These are phyloP conservation scores for Ogataea paraovalis DNA, from an alignment of 805 yeast species.

Conservation along the genomic window DNA sequence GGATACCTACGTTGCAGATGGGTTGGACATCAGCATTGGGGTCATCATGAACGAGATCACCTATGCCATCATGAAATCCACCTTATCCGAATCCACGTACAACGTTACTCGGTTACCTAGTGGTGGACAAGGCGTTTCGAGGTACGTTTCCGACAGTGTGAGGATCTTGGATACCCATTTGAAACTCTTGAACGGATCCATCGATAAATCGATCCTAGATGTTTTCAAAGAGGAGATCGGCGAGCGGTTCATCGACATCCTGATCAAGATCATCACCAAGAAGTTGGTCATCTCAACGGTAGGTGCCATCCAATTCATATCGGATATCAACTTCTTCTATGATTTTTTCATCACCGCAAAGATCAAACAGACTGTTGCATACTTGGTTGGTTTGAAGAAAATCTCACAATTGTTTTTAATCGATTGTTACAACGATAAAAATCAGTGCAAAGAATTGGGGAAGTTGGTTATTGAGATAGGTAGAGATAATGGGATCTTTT, in stretches of 20 bases:
- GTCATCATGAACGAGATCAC: constrained; percentile 75
- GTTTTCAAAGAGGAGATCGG: constrained; percentile 95
- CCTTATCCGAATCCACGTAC: constrained; percentile 45
- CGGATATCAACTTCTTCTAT: constrained; percentile 77
- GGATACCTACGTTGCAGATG: constrained; percentile 89
- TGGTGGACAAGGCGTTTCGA: constrained; percentile 38
- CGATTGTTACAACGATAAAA: constrained; percentile 43
- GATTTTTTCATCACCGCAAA: constrained; percentile 61
- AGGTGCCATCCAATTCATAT: constrained; percentile 80
- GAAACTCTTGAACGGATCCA: constrained; percentile 67
- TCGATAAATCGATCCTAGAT: constrained; percentile 84
- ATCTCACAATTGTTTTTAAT: constrained; percentile 83
- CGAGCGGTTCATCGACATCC: constrained; percentile 69
- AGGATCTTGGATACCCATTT: constrained; percentile 67
- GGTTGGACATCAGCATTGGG: constrained; percentile 87
- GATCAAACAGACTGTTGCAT: constrained; percentile 67
- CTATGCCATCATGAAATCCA: constrained; percentile 19
- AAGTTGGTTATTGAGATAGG: constrained; percentile 76
- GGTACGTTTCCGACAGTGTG: constrained; percentile 63
- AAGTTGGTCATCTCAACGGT: constrained; percentile 63
- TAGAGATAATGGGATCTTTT: constrained; percentile 82
- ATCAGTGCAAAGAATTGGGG: constrained; percentile 81
- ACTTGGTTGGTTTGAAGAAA: constrained; percentile 74
- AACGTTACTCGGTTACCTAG: constrained; percentile 22
- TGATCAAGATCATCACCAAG: constrained; percentile 73